phyloP scores from a whole-genome alignment of 2,329 filamentous ascomycete species.

The Trichoderma harzianum region DNA sequence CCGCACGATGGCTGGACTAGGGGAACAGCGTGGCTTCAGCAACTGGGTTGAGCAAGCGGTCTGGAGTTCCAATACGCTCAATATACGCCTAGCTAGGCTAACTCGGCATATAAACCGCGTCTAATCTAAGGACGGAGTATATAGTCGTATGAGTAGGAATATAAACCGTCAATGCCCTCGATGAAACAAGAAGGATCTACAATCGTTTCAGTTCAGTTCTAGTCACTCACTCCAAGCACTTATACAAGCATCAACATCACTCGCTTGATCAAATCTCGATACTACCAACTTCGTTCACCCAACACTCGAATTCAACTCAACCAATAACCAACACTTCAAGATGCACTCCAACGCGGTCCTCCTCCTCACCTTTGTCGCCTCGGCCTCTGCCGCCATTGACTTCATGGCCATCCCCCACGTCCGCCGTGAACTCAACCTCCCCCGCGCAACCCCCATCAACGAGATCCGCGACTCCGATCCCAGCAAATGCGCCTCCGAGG shows the following conservation, averaged over 20 bases:
- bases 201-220: neutral
- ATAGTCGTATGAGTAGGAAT: neutral
- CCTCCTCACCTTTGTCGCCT: constrained; percentile 26
- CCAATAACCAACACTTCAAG: neutral
- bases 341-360: constrained; percentile 30
- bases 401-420: constrained; percentile 30
- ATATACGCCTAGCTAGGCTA: neutral
- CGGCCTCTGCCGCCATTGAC: constrained; percentile 28
- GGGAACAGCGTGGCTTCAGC: neutral
- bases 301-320: neutral
- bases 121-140: neutral
- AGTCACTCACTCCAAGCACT: neutral
- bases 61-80: neutral
- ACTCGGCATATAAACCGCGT: neutral
- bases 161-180: neutral
- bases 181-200: neutral
- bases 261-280: neutral
- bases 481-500: constrained; percentile 26
- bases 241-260: neutral
- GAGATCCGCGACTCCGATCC: neutral
- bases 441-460: constrained; percentile 26
- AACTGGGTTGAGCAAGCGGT: too few relatives aligned
- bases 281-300: neutral
- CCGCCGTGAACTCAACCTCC: constrained; percentile 24
- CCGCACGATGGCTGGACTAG: neutral